Evolutionary conservation across 306 rosid genomes (phyloP), one percentile per base, ranked within the genome.

Genomic region (Aeschynomene evenia): DNA sequence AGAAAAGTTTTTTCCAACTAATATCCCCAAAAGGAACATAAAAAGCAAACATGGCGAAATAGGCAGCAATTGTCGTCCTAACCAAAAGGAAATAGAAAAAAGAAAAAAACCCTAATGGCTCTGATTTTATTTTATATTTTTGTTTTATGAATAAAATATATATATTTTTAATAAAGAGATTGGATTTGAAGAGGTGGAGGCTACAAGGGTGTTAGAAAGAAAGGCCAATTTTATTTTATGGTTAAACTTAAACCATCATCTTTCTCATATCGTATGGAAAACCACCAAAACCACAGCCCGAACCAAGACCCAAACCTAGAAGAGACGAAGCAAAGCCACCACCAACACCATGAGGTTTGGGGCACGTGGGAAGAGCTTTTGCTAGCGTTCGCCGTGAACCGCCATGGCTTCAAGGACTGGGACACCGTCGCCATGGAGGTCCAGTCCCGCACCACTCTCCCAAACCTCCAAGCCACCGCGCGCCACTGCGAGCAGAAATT

Each of bases 321-420:
- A 65, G 69, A 77, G 15, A 23, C 67, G 50, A 42, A 28, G 2
- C 55, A 43, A 6, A 21, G 45, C 5, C 64, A 31, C 8, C 80
- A 43, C 12, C 75, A 53, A 40, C 28, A 14, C 63, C 62, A 2
- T 49, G 37, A 52, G 16, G 57, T 50, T 7, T 90, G 95, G 96
- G 96, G 90, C 18, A 85, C 96, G 43, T 82, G 87, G 95, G 96
- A 90, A 64, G 96, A 90, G 62, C 85, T 90, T 3, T 16, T 90
- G 63, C 82, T 90, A 1, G 95, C 86, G 0, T 76, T 42, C 66
- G 96, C 96, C 48, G 96, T 90, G 2, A 79, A 84, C 56, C 96
- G 95, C 65, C 90, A 90, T 75, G 96, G 96, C 54, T 74, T 71
- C 75, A 61, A 77, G 52, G 87, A 86, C 81, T 90, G 96, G 96